Evolutionary conservation across 2,329 filamentous ascomycete species (phyloP).

Genomic region (Malbranchea cinnamomea): DNA sequence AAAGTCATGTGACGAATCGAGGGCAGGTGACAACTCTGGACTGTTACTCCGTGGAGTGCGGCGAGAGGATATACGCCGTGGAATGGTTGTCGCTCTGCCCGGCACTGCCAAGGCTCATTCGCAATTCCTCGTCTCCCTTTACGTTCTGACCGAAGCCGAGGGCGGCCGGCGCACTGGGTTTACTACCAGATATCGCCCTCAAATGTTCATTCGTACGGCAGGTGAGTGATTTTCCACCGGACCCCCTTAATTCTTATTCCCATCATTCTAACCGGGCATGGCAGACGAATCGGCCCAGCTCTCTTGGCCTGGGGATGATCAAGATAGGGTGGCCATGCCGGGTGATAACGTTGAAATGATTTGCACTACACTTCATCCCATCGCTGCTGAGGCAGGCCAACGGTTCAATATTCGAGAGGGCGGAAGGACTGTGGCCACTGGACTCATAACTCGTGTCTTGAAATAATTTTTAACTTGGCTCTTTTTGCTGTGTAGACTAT

Average conservation of each 20-base stretch:
- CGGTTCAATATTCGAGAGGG: constrained; percentile 98
- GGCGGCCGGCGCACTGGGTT: constrained; percentile 95
- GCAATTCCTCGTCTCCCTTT: constrained; percentile 90
- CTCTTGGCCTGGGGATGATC: constrained; percentile 71
- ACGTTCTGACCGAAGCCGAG: constrained; percentile 94
- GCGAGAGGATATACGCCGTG: constrained; percentile 84
- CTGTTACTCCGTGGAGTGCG: constrained; percentile 90
- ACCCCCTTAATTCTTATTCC: not conserved
- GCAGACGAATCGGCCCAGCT: constrained; percentile 56
- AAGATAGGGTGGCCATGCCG: constrained; percentile 80
- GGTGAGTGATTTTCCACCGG: constrained; percentile 41
- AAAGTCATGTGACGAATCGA: constrained; percentile 95
- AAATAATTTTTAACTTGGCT: constrained; percentile 18
- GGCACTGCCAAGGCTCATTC: constrained; percentile 72
- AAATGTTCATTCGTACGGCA: constrained; percentile 89
- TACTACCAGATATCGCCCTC: constrained; percentile 88
- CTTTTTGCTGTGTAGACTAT: not conserved
- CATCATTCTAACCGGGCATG: constrained; percentile 2
- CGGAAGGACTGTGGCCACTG: constrained; percentile 75
- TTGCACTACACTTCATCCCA: constrained; percentile 66
- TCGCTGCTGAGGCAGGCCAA: constrained; percentile 81
- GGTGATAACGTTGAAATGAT: constrained; percentile 99
- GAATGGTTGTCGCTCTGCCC: constrained; percentile 84
- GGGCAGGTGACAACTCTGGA: constrained; percentile 95
- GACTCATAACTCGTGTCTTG: constrained; percentile 61